A percentile compares a stretch with the other conserved stretches of the same genome.
phyloP scores from a whole-genome alignment of 1,139 yeast genomes.

The Geotrichum aggregatum region DNA sequence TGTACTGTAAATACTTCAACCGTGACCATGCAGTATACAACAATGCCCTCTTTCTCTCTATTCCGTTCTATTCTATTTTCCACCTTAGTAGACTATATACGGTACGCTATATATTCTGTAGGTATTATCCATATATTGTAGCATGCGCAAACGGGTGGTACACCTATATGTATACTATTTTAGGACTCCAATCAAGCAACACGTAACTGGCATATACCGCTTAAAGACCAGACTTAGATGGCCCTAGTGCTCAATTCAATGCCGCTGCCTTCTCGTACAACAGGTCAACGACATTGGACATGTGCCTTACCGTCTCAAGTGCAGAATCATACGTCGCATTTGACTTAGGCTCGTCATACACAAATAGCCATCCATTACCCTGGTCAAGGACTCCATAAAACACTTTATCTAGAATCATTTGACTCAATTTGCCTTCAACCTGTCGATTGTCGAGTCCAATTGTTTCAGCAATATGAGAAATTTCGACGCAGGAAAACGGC shows the following conservation, averaged over 20 bases:
- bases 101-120: too few relatives aligned
- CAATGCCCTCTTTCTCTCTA: too few relatives aligned
- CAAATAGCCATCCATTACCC: conserved; percentile 94
- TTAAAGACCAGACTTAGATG: too few relatives aligned
- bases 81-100: too few relatives aligned
- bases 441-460: conserved; percentile 85
- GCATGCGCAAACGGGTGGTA: too few relatives aligned
- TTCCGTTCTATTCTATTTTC: too few relatives aligned
- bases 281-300: conserved; percentile 84
- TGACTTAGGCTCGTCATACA: conserved; percentile 82
- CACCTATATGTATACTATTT: too few relatives aligned
- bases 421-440: conserved; percentile 90
- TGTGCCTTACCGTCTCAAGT: conserved; percentile 77
- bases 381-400: conserved; percentile 95
- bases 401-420: conserved; percentile 92
- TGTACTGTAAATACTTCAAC: too few relatives aligned
- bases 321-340: conserved; percentile 88
- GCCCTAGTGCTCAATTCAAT: conserved; percentile 44
- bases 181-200: too few relatives aligned
- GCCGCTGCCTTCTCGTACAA: conserved; percentile 90
- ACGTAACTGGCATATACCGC: too few relatives aligned
- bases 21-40: too few relatives aligned
- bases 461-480: conserved; percentile 78
- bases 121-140: too few relatives aligned
- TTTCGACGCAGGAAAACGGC: conserved; percentile 92